Evolutionary conservation across 140 eudicot species (phyloP).

Genomic region (Oenanthe javanica): DNA sequence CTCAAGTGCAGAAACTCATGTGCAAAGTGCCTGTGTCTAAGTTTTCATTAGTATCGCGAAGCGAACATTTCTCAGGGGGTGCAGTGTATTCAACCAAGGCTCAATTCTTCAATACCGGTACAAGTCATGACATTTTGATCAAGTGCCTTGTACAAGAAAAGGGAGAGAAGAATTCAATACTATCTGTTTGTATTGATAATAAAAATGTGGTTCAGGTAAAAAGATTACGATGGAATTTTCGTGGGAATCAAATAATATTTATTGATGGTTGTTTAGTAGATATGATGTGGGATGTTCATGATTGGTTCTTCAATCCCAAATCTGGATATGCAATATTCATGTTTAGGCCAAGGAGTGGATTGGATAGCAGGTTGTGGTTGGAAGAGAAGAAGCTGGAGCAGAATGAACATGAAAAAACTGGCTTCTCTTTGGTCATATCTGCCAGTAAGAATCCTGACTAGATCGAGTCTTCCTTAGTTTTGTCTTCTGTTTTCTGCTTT

Average conservation of each 20-base stretch:
- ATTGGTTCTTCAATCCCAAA: constrained; percentile 49
- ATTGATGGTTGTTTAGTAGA: constrained; percentile 74
- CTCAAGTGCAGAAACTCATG: constrained; percentile 25
- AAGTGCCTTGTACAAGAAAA: constrained; percentile 43
- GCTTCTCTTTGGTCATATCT: constrained; percentile 54
- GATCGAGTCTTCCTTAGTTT: neutral
- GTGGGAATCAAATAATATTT: constrained; percentile 70
- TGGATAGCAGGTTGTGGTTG: constrained; percentile 77
- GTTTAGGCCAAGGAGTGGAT: constrained; percentile 84
- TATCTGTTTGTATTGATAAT: constrained; percentile 57
- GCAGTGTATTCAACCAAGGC: constrained; percentile 44
- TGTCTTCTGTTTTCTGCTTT: neutral
- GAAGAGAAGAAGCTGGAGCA: constrained; percentile 60
- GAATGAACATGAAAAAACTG: constrained; percentile 39
- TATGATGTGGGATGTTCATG: constrained; percentile 90
- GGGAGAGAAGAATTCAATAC: constrained; percentile 23
- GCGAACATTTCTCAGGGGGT: constrained; percentile 41
- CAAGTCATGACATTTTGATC: constrained; percentile 55
- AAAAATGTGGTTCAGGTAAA: constrained; percentile 57
- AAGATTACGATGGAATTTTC: constrained; percentile 71
- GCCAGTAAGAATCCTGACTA: constrained; percentile 27
- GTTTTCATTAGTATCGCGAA: constrained; percentile 45
- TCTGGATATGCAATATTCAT: constrained; percentile 51
- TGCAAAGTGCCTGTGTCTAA: constrained; percentile 20
- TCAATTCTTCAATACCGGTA: constrained; percentile 43